These are phyloP conservation scores for Citrus trifoliata DNA, from an alignment of 345 rosid genomes.

Conservation along the genomic window DNA sequence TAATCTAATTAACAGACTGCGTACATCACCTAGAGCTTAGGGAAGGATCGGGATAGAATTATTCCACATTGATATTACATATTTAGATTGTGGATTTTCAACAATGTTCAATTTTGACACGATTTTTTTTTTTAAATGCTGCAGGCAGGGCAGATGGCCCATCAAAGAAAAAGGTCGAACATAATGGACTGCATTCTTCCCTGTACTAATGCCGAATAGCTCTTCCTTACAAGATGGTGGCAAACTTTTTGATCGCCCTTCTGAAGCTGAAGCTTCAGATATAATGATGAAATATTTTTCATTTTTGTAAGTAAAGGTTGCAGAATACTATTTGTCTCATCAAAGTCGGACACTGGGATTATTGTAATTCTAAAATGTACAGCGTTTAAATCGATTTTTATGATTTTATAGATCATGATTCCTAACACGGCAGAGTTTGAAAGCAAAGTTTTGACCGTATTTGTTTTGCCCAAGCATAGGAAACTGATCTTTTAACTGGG, in stretches of 20 bases:
- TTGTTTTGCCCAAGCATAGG: neutral
- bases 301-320: neutral
- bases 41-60: neutral
- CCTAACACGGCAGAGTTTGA: neutral
- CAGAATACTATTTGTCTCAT: neutral
- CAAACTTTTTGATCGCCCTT: neutral
- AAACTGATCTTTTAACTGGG: neutral
- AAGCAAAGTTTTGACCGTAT: neutral
- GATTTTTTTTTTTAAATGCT: neutral
- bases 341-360: neutral
- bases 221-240: neutral
- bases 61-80: neutral
- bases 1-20: neutral
- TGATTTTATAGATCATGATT: neutral
- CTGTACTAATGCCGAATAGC: slow-evolving; percentile 36
- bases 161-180: slow-evolving; percentile 33
- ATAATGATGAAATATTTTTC: neutral
- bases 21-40: neutral
- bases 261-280: neutral
- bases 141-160: slow-evolving; percentile 51
- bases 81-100: neutral
- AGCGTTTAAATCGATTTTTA: neutral
- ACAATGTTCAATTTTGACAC: neutral
- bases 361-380: neutral
- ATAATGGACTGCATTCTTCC: slow-evolving; percentile 59